Conservation (phyloP, 306 rosid genomes). For the Sphenostylis stenocarpa region DNA sequence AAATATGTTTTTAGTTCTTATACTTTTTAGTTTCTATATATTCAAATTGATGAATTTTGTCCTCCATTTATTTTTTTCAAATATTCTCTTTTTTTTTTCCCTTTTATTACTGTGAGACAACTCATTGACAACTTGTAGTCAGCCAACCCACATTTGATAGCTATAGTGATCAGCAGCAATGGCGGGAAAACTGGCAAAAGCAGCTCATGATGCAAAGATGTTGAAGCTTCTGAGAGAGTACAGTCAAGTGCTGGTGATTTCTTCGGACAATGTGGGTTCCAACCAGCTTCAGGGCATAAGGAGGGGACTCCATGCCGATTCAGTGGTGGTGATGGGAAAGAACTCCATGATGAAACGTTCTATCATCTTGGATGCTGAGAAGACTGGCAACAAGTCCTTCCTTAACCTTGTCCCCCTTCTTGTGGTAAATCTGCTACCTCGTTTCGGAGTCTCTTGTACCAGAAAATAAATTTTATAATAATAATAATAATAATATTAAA, state of each 20-base stretch:
- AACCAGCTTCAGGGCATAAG: slow-evolving; percentile 71
- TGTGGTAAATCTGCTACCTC: slow-evolving; percentile 36
- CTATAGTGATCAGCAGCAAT: slow-evolving; percentile 23
- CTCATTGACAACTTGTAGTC: not conserved
- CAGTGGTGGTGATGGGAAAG: slow-evolving; percentile 78
- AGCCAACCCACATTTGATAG: not conserved
- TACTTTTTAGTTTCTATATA: no score
- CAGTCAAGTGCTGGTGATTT: slow-evolving; percentile 62
- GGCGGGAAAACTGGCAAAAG: slow-evolving; percentile 63
- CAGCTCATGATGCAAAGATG: slow-evolving; percentile 68
- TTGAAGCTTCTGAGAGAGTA: slow-evolving; percentile 66
- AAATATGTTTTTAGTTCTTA: no score
- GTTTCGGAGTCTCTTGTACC: not conserved
- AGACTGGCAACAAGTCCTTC: slow-evolving; percentile 59
- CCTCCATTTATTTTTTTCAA: not conserved
- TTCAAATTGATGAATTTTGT: no score
- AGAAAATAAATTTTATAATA: not conserved
- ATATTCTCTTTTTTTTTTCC: not conserved
- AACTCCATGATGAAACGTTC: slow-evolving; percentile 59
- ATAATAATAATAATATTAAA: not conserved
- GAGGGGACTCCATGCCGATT: slow-evolving; percentile 63
- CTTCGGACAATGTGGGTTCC: slow-evolving; percentile 71
- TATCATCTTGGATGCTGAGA: slow-evolving; percentile 52
- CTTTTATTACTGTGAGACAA: not conserved
- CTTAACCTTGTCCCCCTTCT: slow-evolving; percentile 76